These are phyloP conservation scores for Monosporascus ibericus DNA, from an alignment of 2,329 filamentous ascomycete species.

Conservation along the genomic window DNA sequence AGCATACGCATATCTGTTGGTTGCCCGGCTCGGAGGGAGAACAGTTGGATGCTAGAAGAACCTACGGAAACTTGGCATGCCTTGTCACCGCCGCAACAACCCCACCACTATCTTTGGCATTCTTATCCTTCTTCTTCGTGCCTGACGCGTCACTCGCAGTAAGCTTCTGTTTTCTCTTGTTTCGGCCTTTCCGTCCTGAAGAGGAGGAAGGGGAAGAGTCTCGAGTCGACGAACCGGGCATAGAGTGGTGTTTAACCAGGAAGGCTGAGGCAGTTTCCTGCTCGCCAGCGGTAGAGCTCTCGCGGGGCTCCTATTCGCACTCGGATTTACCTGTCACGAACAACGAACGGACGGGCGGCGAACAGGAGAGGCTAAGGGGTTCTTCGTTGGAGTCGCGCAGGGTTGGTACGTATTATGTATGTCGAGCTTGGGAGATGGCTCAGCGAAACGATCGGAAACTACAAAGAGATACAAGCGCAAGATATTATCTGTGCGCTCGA, in stretches of 20 bases:
- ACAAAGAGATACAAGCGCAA: background rate
- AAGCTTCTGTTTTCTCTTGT: constrained; percentile 25
- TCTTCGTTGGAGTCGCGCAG: background rate
- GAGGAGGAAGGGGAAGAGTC: constrained; percentile 24
- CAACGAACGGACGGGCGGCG: background rate
- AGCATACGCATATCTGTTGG: background rate
- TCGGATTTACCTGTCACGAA: background rate
- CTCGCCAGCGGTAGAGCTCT: constrained; percentile 28
- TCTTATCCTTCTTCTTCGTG: constrained; percentile 30
- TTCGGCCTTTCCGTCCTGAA: constrained; percentile 19
- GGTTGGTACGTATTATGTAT: background rate
- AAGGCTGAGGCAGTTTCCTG: constrained; percentile 27
- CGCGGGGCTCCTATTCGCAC: background rate
- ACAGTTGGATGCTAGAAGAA: constrained; percentile 1
- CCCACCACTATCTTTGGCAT: constrained; percentile 29
- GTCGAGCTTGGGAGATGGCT: background rate
- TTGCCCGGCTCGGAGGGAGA: no score
- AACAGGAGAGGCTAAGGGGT: background rate
- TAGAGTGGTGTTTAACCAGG: constrained; percentile 23
- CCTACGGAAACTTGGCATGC: constrained; percentile 28
- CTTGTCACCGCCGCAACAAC: constrained; percentile 30
- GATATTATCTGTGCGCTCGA: background rate
- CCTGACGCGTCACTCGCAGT: constrained; percentile 23
- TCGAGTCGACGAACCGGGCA: constrained; percentile 30
- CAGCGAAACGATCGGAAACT: background rate